phyloP scores from a whole-genome alignment of 495 filamentous ascomycete genomes.

The Hypoxylon lienhwacheense region DNA sequence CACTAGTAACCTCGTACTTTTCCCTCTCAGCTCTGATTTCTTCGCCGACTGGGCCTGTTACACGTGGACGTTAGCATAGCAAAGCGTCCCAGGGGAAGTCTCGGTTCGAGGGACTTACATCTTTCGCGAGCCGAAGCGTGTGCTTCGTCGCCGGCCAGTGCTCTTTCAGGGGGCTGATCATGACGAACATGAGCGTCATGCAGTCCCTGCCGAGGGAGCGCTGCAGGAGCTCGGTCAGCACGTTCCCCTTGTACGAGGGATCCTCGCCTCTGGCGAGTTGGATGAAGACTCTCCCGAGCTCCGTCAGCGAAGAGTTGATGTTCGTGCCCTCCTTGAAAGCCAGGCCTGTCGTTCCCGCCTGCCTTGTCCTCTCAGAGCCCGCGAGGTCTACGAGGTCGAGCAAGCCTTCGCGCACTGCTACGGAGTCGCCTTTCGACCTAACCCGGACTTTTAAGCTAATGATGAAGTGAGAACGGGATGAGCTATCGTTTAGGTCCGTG shows the following conservation, averaged over 20 bases:
- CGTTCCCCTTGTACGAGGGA: conserved; percentile 87
- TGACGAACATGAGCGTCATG: conserved; percentile 98
- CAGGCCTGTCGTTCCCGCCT: conserved; percentile 64
- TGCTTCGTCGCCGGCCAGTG: conserved; percentile 88
- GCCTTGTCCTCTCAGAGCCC: conserved; percentile 66
- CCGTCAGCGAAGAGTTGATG: conserved; percentile 51
- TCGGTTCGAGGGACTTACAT: conserved; percentile 56
- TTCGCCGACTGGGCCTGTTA: conserved; percentile 14
- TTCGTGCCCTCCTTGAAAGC: conserved; percentile 29
- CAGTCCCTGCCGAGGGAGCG: conserved; percentile 90
- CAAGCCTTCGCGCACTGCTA: conserved; percentile 66
- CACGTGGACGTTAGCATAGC: conserved; percentile 4
- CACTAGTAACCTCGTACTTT: background rate
- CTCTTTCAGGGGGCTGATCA: conserved; percentile 84
- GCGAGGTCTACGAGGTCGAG: conserved; percentile 54
- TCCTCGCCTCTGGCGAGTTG: conserved; percentile 72
- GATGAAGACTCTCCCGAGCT: conserved; percentile 49
- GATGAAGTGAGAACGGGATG: conserved; percentile 53
- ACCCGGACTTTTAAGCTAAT: conserved; percentile 45
- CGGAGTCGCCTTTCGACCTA: conserved; percentile 53
- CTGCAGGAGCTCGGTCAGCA: conserved; percentile 92
- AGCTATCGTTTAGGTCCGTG: conserved; percentile 61
- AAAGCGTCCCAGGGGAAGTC: too few species aligned
- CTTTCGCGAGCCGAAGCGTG: conserved; percentile 89
- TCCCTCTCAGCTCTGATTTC: background rate